Conservation (phyloP, 78 protist genomes). For the Salpingoeca rosetta region DNA sequence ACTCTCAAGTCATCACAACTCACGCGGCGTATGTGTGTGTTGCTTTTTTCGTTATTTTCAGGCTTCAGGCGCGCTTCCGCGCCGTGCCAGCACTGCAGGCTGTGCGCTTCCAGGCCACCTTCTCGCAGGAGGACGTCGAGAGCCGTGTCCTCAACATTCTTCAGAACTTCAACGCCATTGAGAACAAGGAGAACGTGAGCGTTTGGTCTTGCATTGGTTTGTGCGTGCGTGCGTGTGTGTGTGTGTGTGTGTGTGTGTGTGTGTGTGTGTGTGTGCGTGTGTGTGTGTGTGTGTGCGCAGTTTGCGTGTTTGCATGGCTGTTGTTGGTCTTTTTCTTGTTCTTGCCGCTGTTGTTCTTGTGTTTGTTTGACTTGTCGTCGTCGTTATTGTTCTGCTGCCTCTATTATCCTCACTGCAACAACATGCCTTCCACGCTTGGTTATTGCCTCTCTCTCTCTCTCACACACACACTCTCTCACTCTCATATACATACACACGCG, state of each 20-base stretch:
- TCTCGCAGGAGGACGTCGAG: neutral
- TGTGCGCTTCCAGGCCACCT: too few species aligned
- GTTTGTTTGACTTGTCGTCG: neutral
- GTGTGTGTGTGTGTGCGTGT: neutral
- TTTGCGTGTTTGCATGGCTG: neutral
- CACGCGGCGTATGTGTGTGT: neutral
- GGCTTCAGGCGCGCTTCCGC: neutral
- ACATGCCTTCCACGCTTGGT: neutral
- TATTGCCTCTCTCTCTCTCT: neutral
- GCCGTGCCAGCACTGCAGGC: neutral
- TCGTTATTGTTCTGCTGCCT: neutral
- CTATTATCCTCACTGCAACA: neutral
- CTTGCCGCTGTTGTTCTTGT: neutral
- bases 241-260: too few species aligned
- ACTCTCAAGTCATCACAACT: neutral
- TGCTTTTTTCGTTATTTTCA: neutral
- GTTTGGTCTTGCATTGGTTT: neutral
- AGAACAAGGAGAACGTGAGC: neutral
- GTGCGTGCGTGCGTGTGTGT: neutral
- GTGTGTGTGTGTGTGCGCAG: neutral
- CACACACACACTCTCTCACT: neutral
- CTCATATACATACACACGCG: neutral
- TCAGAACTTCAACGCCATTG: neutral
- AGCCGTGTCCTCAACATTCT: neutral
- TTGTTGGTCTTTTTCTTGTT: neutral